Evolutionary conservation across 2,329 filamentous ascomycete species (phyloP).

Genomic region (Cyanodermella asteris): DNA sequence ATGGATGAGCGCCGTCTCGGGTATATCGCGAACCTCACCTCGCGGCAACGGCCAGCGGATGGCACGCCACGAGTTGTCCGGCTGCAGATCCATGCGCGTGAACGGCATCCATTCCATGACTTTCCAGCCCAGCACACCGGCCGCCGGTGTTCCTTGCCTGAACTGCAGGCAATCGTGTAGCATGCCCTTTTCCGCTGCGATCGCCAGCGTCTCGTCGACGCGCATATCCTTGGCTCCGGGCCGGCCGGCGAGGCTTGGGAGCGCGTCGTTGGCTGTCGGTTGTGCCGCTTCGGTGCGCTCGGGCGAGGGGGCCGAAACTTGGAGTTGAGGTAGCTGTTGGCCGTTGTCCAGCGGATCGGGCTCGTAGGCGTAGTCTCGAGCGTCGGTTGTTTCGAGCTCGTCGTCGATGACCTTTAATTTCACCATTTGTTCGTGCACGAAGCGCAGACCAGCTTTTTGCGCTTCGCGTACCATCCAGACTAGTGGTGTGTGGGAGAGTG

Average conservation of each 20-base stretch:
- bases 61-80: slow-evolving; percentile 54
- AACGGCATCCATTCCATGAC: slow-evolving; percentile 69
- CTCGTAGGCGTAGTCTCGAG: slow-evolving; percentile 1
- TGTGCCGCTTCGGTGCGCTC: slow-evolving; percentile 4
- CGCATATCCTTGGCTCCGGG: slow-evolving; percentile 5
- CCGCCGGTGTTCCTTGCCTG: slow-evolving; percentile 31
- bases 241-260: background rate
- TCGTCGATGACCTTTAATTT: slow-evolving; percentile 40
- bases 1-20: slow-evolving; percentile 46
- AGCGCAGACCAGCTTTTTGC: slow-evolving; percentile 41
- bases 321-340: background rate
- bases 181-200: slow-evolving; percentile 28
- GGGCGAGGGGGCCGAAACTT: slow-evolving; percentile 1
- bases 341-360: background rate
- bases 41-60: slow-evolving; percentile 55
- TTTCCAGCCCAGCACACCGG: slow-evolving; percentile 46
- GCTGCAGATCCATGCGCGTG: slow-evolving; percentile 53
- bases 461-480: slow-evolving; percentile 50
- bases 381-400: slow-evolving; percentile 1
- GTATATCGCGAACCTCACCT: slow-evolving; percentile 59
- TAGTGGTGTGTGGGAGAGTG: slow-evolving; percentile 45
- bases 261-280: slow-evolving; percentile 1
- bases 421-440: slow-evolving; percentile 46
- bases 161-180: slow-evolving; percentile 54
- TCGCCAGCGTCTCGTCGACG: slow-evolving; percentile 22